Evolutionary conservation across 805 yeast genomes (phyloP), one percentile per base, ranked within the genome.

Genomic region (Metschnikowia arizonensis): DNA sequence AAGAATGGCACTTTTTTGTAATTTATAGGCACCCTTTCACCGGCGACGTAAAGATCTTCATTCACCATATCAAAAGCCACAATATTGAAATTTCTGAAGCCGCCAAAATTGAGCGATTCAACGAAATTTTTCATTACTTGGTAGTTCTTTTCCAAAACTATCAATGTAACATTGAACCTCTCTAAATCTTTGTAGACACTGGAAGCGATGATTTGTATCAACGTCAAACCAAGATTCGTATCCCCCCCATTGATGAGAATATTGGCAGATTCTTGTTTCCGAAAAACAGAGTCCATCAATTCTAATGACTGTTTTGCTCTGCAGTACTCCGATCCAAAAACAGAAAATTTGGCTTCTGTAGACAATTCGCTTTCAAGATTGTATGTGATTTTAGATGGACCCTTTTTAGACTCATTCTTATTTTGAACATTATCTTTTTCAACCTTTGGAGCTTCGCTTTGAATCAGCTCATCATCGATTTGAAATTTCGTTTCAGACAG

Each of bases 161-260:
- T 54, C 40, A 69, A 53, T 1, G 69, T 56, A 35, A 71, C 47
- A 41, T 65, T 65, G 35, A 64, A 52, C 23, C 50, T 48, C 14
- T 53, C 55, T 36, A 66, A 52, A 11, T 51, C 40, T 8, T 47
- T 45, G 52, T 66, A 68, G 4, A 53, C 39, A 3, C 64, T 54
- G 1, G 72, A 66, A 19, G 55, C 54, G 9, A 71, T 46, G 3
- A 63, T 24, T 48, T 72, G 76, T 4, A 66, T 46, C 3, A 72
- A 26, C 5, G 71, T 71, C 38, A 54, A 51, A 0, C 73, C 74
- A 19, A 71, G 48, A 33, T 60, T 54, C 8, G 76, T 69, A 46
- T 71, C 74, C 3, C 67, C 76, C 21, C 76, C 76, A 53, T 71
- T 69, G 46, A 72, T 66, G 28, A 72, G 54, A 12, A 72, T 48